These are phyloP conservation scores for Hylodesmum podocarpum DNA, from an alignment of 306 rosid species.

Conservation along the genomic window DNA sequence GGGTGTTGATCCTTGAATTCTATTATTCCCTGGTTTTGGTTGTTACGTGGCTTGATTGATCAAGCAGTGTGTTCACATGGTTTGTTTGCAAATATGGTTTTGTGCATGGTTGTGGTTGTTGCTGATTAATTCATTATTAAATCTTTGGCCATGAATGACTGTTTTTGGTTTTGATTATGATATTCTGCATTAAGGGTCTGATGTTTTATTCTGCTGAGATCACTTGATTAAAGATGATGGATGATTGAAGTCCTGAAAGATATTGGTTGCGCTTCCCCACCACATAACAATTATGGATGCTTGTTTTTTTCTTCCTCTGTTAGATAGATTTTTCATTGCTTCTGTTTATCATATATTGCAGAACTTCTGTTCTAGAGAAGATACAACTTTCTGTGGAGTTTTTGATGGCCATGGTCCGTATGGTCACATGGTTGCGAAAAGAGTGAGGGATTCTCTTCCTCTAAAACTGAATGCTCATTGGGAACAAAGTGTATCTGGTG, in stretches of 20 bases:
- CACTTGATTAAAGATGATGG: constrained; percentile 1
- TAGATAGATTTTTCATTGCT: constrained; percentile 18
- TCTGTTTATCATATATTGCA: constrained; percentile 39
- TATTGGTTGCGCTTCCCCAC: constrained; percentile 8
- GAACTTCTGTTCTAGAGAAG: constrained; percentile 85
- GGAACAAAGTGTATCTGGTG: constrained; percentile 63
- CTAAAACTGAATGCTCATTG: constrained; percentile 82
- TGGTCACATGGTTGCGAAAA: constrained; percentile 98
- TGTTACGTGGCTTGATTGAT: not conserved
- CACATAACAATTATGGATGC: not conserved
- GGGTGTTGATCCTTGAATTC: not conserved
- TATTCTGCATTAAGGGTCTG: constrained; percentile 7
- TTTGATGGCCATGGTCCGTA: constrained; percentile 98
- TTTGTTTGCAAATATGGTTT: constrained; percentile 17
- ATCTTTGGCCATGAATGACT: not conserved
- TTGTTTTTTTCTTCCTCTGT: constrained; percentile 20
- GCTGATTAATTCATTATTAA: not conserved
- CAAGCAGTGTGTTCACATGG: not conserved
- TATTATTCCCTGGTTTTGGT: not conserved
- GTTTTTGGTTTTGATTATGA: not conserved
- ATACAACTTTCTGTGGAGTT: constrained; percentile 92
- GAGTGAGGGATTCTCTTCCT: constrained; percentile 98
- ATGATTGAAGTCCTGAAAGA: constrained; percentile 1
- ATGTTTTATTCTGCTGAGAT: not conserved
- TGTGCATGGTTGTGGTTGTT: not conserved